Conservation (phyloP, 2,329 filamentous ascomycete species). For the Aureobasidium melanogenum region DNA sequence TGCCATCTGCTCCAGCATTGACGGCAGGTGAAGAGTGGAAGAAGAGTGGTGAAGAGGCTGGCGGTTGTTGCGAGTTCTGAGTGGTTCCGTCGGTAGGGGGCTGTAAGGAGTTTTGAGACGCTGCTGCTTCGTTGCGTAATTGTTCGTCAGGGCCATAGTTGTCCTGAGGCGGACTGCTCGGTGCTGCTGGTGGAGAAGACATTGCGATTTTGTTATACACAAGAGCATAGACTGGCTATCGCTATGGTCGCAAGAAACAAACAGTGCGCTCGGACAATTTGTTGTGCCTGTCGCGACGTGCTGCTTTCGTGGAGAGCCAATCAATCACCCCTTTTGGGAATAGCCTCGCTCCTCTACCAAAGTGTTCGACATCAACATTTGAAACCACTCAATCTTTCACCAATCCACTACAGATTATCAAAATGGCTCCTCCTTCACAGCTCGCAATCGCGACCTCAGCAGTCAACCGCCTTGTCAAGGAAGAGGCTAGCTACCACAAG, state of each 20-base stretch:
- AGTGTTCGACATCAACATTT: constrained; percentile 5
- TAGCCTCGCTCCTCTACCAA: background rate
- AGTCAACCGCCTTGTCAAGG: constrained; percentile 78
- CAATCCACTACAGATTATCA: background rate
- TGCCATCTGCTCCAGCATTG: constrained; percentile 31
- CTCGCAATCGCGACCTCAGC: constrained; percentile 73
- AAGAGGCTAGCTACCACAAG: constrained; percentile 82
- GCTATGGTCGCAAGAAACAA: constrained; percentile 1
- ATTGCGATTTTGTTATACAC: constrained; percentile 32
- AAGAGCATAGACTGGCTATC: background rate
- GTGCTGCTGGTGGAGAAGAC: constrained; percentile 53
- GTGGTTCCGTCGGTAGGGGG: constrained; percentile 36
- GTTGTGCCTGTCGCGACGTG: background rate
- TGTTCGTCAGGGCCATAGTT: constrained; percentile 32
- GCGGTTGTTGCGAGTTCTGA: constrained; percentile 33
- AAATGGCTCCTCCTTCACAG: constrained; percentile 67
- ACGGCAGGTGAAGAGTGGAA: constrained; percentile 55
- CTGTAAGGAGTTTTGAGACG: constrained; percentile 25
- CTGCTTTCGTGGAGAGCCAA: background rate
- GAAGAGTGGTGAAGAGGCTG: constrained; percentile 69
- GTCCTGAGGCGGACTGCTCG: constrained; percentile 35
- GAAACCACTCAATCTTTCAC: background rate
- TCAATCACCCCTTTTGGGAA: background rate
- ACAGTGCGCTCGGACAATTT: background rate
- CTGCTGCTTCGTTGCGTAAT: constrained; percentile 33